Evolutionary conservation across 306 rosid species (phyloP).

Genomic region (Lathyrus tuberosus): DNA sequence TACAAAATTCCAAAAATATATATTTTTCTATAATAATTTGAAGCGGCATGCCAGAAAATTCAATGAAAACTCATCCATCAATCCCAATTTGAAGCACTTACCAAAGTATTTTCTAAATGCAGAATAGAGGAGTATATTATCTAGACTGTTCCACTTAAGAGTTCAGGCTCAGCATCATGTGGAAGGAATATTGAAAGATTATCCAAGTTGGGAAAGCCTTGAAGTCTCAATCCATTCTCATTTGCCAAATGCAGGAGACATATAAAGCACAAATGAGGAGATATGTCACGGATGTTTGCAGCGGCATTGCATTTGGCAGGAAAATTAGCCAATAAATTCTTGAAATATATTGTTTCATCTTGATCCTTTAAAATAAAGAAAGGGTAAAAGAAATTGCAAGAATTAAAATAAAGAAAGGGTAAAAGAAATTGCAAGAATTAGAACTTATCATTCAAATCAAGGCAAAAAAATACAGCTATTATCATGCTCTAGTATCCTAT

Average conservation of each 20-base stretch:
- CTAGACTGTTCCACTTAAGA: slow-evolving; percentile 40
- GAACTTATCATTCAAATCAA: slow-evolving; percentile 17
- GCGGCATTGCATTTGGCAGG: slow-evolving; percentile 80
- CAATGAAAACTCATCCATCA: slow-evolving; percentile 16
- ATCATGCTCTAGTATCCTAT: slow-evolving; percentile 7
- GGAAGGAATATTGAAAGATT: slow-evolving; percentile 66
- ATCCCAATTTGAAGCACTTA: slow-evolving; percentile 26
- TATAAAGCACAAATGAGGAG: slow-evolving; percentile 95
- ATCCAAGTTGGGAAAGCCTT: slow-evolving; percentile 61
- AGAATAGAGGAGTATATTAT: slow-evolving; percentile 32
- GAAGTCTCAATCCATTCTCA: slow-evolving; percentile 83
- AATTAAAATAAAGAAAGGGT: slow-evolving; percentile 30
- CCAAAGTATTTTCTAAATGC: slow-evolving; percentile 30
- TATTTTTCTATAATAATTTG: background rate
- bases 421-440: slow-evolving; percentile 26
- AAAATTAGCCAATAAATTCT: slow-evolving; percentile 65
- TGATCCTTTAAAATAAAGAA: slow-evolving; percentile 47
- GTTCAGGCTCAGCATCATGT: slow-evolving; percentile 24
- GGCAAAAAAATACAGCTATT: slow-evolving; percentile 11
- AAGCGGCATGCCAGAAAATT: background rate
- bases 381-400: slow-evolving; percentile 22
- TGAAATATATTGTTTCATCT: slow-evolving; percentile 63
- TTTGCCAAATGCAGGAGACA: slow-evolving; percentile 92
- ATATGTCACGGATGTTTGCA: slow-evolving; percentile 63
- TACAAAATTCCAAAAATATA: background rate